phyloP scores from a whole-genome alignment of 495 filamentous ascomycete species.

The Pseudoneurospora amorphoporcata region DNA sequence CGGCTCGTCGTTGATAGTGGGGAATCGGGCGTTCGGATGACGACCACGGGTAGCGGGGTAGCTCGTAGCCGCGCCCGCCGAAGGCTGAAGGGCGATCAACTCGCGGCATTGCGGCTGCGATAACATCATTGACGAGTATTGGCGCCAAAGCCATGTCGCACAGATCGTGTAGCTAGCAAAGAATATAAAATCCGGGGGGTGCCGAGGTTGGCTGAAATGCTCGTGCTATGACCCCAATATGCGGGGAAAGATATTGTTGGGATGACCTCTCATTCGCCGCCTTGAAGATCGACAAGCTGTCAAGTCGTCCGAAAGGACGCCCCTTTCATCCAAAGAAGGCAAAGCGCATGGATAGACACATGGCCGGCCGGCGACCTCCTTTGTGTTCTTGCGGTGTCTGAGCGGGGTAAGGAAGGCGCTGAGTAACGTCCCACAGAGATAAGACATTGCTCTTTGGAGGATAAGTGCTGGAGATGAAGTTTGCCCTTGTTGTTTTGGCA shows the following conservation, averaged over 20 bases:
- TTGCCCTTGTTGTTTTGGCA: background rate
- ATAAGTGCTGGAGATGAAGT: background rate
- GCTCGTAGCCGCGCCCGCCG: no score
- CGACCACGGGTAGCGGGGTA: background rate
- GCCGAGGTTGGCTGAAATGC: background rate
- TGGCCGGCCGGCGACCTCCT: background rate
- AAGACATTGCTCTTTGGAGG: background rate
- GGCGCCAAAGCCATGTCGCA: background rate
- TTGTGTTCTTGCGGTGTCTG: background rate
- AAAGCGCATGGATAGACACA: background rate
- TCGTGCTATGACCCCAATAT: background rate
- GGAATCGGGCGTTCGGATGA: background rate
- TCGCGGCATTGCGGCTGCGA: background rate
- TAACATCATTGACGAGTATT: background rate
- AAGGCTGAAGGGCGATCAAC: background rate
- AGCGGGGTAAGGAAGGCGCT: background rate
- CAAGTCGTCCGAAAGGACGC: background rate
- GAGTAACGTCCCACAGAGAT: background rate
- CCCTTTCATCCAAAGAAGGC: background rate
- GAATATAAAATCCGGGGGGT: background rate
- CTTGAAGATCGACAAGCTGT: background rate
- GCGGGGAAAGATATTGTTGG: background rate
- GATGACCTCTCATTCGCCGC: background rate
- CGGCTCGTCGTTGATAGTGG: background rate
- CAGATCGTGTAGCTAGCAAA: background rate